A percentile compares a stretch with the other conserved stretches of the same genome.
phyloP scores from a whole-genome alignment of 768 basidiomycete genomes.

The Phylloporus sp. region DNA sequence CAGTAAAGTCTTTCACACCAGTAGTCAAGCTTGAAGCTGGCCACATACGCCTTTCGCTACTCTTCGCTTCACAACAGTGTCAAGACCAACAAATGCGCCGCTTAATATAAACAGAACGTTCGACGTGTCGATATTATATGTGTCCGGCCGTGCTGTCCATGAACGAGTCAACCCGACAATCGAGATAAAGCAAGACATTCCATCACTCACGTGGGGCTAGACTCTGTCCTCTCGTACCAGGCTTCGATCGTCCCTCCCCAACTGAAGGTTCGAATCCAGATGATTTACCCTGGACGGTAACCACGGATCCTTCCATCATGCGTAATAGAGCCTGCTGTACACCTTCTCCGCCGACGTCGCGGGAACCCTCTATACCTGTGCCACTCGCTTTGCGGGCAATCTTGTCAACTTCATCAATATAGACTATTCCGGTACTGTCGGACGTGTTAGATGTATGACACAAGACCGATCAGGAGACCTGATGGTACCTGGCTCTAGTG shows the following conservation, averaged over 20 bases:
- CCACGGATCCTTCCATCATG: constrained; percentile 89
- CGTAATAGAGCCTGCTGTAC: constrained; percentile 90
- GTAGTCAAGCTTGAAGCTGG: neutral
- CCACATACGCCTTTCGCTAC: constrained; percentile 76
- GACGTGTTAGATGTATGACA: constrained; percentile 4
- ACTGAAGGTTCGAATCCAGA: constrained; percentile 40
- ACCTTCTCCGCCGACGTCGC: constrained; percentile 93
- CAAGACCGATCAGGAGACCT: neutral
- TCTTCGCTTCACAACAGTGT: constrained; percentile 72
- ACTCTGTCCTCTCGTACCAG: constrained; percentile 46
- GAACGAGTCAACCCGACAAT: neutral
- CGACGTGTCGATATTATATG: constrained; percentile 76
- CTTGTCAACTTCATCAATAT: constrained; percentile 96
- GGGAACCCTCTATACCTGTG: constrained; percentile 59
- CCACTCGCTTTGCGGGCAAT: constrained; percentile 59
- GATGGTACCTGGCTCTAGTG: constrained; percentile 64
- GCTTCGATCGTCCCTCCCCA: constrained; percentile 44
- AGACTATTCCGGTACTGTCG: constrained; percentile 85
- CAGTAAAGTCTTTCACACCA: neutral
- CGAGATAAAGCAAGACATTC: neutral
- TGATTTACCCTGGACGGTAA: constrained; percentile 77
- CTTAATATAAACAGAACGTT: constrained; percentile 94
- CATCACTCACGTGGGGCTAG: constrained; percentile 21
- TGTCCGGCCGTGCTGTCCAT: constrained; percentile 53
- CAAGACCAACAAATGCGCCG: constrained; percentile 92